Evolutionary conservation across 129 eudicot genomes (phyloP).

Genomic region (Flaveria robusta): DNA sequence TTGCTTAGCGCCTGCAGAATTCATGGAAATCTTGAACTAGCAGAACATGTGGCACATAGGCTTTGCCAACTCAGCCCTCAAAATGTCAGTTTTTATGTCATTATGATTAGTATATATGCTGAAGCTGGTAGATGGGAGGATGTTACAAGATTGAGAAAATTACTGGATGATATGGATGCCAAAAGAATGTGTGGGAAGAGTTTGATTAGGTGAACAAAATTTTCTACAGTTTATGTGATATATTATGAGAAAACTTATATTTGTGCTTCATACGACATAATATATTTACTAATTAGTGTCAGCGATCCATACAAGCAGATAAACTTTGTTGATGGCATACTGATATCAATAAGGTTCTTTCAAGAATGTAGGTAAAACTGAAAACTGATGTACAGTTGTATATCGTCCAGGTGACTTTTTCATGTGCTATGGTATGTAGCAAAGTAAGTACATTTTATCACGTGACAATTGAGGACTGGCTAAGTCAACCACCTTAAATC

Average conservation of each 20-base stretch:
- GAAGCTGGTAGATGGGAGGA: conserved; percentile 59
- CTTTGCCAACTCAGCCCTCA: conserved; percentile 31
- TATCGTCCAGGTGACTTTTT: conserved; percentile 7
- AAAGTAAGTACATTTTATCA: conserved; percentile 58
- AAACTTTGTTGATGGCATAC: conserved; percentile 14
- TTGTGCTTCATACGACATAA: not conserved
- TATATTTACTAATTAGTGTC: not conserved
- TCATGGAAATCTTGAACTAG: conserved; percentile 50
- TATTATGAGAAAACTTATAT: too few species aligned
- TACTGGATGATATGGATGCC: conserved; percentile 41
- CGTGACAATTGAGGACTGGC: conserved; percentile 45
- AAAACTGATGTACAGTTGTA: conserved; percentile 20
- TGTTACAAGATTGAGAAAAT: conserved; percentile 37
- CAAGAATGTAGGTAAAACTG: not conserved
- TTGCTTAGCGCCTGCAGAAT: conserved; percentile 57
- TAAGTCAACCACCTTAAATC: conserved; percentile 61
- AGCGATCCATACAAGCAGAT: conserved; percentile 8
- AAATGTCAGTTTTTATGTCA: conserved; percentile 27
- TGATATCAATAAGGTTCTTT: conserved; percentile 7
- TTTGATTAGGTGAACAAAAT: conserved; percentile 10
- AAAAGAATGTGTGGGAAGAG: conserved; percentile 40
- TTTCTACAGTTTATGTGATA: not conserved
- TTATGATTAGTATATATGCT: conserved; percentile 41
- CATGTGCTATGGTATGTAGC: conserved; percentile 30
- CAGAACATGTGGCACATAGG: conserved; percentile 40